These are phyloP conservation scores for Lycium barbarum DNA, from an alignment of 257 asterid species.

Conservation along the genomic window DNA sequence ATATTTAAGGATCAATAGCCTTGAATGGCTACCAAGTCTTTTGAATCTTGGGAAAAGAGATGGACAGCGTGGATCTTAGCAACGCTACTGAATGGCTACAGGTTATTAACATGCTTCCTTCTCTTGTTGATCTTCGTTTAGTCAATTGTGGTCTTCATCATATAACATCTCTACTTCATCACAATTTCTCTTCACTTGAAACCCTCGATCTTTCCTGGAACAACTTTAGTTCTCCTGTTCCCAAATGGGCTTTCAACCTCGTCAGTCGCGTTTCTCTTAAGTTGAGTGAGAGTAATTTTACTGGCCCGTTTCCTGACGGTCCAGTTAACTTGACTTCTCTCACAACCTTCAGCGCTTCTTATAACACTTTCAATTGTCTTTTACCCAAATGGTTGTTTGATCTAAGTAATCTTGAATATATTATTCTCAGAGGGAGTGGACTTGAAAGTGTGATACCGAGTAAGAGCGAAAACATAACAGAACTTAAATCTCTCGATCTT, in stretches of 20 bases:
- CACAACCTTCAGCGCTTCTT: not conserved
- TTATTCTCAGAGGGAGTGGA: not conserved
- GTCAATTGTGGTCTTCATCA: not conserved
- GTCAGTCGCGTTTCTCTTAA: not conserved
- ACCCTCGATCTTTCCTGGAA: not conserved
- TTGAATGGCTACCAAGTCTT: too few relatives aligned
- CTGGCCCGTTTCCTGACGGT: not conserved
- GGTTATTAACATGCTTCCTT: too few relatives aligned
- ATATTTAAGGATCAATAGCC: too few relatives aligned
- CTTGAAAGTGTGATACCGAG: not conserved
- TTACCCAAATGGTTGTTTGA: too few relatives aligned
- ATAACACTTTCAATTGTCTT: not conserved
- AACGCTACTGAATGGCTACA: too few relatives aligned
- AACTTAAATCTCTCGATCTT: conserved; percentile 35
- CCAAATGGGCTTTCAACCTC: not conserved
- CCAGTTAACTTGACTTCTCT: not conserved
- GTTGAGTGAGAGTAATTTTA: not conserved
- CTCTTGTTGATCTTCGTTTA: too few relatives aligned
- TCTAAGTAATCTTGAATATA: not conserved
- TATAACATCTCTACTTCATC: not conserved
- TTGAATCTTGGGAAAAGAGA: too few relatives aligned
- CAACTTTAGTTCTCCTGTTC: not conserved
- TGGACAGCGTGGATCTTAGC: too few relatives aligned
- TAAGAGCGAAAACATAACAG: conserved; percentile 32
- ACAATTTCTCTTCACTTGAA: not conserved